Evolutionary conservation across 805 yeast genomes (phyloP), one percentile per base, ranked within the genome.

Genomic region (Saccharomycopsis fodiens): DNA sequence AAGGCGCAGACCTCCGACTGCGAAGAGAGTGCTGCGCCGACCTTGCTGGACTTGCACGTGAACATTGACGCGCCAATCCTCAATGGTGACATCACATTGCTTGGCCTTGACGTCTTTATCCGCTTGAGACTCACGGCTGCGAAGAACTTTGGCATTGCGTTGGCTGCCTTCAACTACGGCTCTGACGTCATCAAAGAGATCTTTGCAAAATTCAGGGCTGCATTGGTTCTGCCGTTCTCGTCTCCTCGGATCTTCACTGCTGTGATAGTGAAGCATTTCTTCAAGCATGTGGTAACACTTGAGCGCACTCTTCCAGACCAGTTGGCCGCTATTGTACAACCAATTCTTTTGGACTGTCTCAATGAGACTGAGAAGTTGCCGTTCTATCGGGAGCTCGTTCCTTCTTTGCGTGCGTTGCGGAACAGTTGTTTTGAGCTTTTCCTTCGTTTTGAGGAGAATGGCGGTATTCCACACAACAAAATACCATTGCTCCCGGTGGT

Each of bases 21-120:
- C 16, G 47, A 44, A 5, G 6, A 56, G 59, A 35, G 54, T 60
- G 5, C 36, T 19, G 15, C 15, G 17, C 83, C 82, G 2, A 57
- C 65, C 2, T 67, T 74, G 3, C 82, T 73, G 31, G 82, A 73
- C 42, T 72, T 78, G 45, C 75, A 76, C 48, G 82, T 87, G 42
- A 88, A 91, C 59, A 89, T 93, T 48, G 99, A 93, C 64, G 84
- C 95, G 2, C 96, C 97, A 3, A 82, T 93, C 61, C 76, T 84
- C 48, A 75, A 79, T 38, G 98, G 98, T 57, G 99, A 93, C 63
- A 83, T 93, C 15, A 79, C 88, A 45, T 68, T 93, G 22, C 78
- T 93, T 29, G 96, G 95, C 0, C 63, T 72, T 39, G 89, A 85
- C 23, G 76, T 76, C 1, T 75, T 93, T 47, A 68, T 87, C 29